phyloP scores from a whole-genome alignment of 495 filamentous ascomycete species.

The Xylaria venustula region DNA sequence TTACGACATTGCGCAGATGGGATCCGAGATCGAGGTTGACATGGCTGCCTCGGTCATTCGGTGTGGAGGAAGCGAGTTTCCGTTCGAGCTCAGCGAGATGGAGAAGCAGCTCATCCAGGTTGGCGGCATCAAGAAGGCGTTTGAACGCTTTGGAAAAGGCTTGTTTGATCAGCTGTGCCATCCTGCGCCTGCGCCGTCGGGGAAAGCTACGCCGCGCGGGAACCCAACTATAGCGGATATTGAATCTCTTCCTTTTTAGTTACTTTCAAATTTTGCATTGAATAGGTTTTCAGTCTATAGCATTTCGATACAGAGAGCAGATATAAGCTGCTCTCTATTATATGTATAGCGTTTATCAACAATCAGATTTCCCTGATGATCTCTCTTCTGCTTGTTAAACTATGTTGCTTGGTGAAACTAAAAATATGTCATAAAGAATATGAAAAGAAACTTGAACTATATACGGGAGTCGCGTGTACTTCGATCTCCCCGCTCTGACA shows the following conservation, averaged over 20 bases:
- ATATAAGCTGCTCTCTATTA: too few relatives aligned
- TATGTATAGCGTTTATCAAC: too few relatives aligned
- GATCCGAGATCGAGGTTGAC: conserved; percentile 32
- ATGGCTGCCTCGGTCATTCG: conserved; percentile 17
- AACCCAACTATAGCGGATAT: neutral
- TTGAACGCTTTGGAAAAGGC: conserved; percentile 35
- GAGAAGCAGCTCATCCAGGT: conserved; percentile 34
- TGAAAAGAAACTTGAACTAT: too few relatives aligned
- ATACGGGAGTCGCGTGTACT: too few relatives aligned
- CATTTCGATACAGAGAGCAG: too few relatives aligned
- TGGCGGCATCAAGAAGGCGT: conserved; percentile 33
- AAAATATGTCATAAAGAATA: too few relatives aligned
- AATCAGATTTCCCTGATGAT: too few relatives aligned
- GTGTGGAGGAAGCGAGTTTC: conserved; percentile 23
- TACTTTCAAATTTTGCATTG: too few relatives aligned
- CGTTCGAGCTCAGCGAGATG: conserved; percentile 36
- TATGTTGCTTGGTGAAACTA: too few relatives aligned
- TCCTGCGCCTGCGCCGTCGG: neutral
- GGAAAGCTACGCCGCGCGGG: neutral
- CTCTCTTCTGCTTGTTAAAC: too few relatives aligned
- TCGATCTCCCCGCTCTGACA: too few relatives aligned
- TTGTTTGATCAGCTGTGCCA: conserved; percentile 25
- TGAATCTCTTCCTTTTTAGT: neutral
- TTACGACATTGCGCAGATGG: conserved; percentile 33
- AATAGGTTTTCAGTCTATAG: too few relatives aligned